Conservation (phyloP, 2,329 filamentous ascomycete species). For the Talaromyces sp. region DNA sequence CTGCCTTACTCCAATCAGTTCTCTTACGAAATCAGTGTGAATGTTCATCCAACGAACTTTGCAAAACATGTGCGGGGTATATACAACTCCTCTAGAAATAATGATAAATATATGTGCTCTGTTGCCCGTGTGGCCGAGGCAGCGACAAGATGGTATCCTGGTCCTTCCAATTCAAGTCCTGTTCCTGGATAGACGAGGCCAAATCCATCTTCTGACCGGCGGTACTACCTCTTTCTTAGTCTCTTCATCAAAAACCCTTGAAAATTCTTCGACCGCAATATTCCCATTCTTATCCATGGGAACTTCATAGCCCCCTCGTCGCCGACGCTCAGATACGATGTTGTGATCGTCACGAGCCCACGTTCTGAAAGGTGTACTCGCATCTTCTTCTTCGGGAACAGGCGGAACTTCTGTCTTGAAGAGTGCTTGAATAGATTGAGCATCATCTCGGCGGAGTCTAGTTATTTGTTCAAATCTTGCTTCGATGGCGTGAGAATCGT, state of each 20-base stretch:
- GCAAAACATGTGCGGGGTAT: neutral
- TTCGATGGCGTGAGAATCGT: neutral
- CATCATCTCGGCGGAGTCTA: constrained; percentile 13
- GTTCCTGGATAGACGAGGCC: neutral
- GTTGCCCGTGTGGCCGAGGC: neutral
- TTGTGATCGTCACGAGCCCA: constrained; percentile 36
- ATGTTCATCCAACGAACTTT: neutral
- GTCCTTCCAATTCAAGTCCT: neutral
- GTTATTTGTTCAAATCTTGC: neutral
- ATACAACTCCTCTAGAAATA: neutral
- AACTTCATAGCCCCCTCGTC: constrained; percentile 22
- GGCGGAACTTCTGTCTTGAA: neutral
- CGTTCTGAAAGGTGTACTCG: constrained; percentile 38
- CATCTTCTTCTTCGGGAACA: constrained; percentile 18
- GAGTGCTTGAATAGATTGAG: constrained; percentile 12
- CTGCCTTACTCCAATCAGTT: neutral
- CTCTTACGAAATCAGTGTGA: neutral
- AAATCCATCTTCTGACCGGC: neutral
- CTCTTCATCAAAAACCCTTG: neutral
- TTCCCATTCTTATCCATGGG: constrained; percentile 11
- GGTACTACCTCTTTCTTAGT: neutral
- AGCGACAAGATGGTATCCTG: neutral
- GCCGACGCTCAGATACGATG: constrained; percentile 28
- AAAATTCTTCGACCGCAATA: neutral
- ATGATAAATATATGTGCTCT: neutral